Evolutionary conservation across 2,329 filamentous ascomycete species (phyloP).

Genomic region (Aspergillus costaricaensis): DNA sequence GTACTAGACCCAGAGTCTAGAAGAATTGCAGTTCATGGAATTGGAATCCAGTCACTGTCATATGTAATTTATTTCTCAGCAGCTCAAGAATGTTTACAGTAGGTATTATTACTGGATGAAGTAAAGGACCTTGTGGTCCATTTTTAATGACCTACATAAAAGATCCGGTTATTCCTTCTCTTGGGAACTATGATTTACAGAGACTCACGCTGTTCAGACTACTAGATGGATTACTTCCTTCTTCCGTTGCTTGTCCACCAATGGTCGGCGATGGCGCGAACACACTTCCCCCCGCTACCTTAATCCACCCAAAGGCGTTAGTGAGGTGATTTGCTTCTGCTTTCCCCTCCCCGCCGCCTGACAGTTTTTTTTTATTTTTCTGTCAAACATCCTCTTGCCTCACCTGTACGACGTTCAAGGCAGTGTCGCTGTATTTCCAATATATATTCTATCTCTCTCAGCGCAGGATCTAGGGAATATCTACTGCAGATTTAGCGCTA

Average conservation of each 20-base stretch:
- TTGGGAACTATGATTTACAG: not conserved
- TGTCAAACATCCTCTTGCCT: conserved; percentile 2
- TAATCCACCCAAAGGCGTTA: conserved; percentile 4
- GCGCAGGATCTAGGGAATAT: not conserved
- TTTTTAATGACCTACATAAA: too few relatives aligned
- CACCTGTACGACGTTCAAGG: not conserved
- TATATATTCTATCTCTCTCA: not conserved
- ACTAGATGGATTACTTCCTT: not conserved
- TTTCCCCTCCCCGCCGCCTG: conserved; percentile 1
- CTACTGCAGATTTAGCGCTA: not conserved
- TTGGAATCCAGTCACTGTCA: too few relatives aligned
- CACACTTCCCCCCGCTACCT: conserved; percentile 9
- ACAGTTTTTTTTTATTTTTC: conserved; percentile 1
- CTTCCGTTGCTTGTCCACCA: conserved; percentile 1
- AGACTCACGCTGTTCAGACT: too few relatives aligned
- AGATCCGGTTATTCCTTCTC: not conserved
- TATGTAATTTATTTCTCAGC: too few relatives aligned
- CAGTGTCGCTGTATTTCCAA: not conserved
- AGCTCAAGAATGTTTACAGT: too few relatives aligned
- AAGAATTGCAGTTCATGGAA: too few relatives aligned
- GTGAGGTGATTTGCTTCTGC: conserved; percentile 2
- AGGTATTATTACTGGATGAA: too few relatives aligned
- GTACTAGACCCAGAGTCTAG: not conserved
- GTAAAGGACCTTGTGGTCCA: too few relatives aligned
- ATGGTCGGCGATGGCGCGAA: conserved; percentile 10